phyloP scores from a whole-genome alignment of 2,329 filamentous ascomycete genomes.

The Fusarium bactridioides region DNA sequence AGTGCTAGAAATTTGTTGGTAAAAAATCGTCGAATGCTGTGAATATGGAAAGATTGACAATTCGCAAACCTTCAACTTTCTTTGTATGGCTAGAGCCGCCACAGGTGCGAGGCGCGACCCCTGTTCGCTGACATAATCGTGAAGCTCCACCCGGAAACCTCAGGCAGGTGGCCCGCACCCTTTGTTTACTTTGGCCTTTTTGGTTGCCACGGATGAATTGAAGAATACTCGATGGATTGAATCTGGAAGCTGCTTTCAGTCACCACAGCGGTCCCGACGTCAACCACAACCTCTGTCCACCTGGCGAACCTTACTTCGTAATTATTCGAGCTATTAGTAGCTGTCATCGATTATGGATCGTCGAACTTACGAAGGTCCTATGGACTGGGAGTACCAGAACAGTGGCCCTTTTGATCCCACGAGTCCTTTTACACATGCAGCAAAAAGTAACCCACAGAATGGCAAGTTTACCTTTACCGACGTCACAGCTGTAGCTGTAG shows the following conservation, averaged over 20 bases:
- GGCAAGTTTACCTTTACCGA: constrained; percentile 46
- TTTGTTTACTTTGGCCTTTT: constrained; percentile 47
- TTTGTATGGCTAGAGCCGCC: constrained; percentile 32
- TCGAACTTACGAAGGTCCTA: constrained; percentile 66
- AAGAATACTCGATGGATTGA: constrained; percentile 28
- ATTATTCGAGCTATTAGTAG: constrained; percentile 14
- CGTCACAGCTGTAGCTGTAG: neutral
- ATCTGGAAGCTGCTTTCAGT: constrained; percentile 15
- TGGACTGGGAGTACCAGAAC: constrained; percentile 73
- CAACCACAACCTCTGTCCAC: neutral
- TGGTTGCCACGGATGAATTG: constrained; percentile 38
- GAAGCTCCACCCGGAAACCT: constrained; percentile 20
- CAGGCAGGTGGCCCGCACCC: constrained; percentile 30
- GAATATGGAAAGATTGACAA: constrained; percentile 1
- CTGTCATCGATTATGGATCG: constrained; percentile 54
- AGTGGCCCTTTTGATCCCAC: constrained; percentile 65
- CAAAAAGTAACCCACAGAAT: constrained; percentile 50
- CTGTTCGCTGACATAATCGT: constrained; percentile 44
- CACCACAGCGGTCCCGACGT: constrained; percentile 10
- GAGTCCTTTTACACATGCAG: constrained; percentile 67
- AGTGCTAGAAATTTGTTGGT: neutral
- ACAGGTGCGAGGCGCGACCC: constrained; percentile 29
- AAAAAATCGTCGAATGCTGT: neutral
- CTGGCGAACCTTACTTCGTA: constrained; percentile 1
- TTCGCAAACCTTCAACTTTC: constrained; percentile 37